Percentiles rank a stretch among this genome's conserved stretches.
These are phyloP conservation scores for Metarhizium robertsii DNA, from an alignment of 2,329 filamentous ascomycete species.

Conservation along the genomic window DNA sequence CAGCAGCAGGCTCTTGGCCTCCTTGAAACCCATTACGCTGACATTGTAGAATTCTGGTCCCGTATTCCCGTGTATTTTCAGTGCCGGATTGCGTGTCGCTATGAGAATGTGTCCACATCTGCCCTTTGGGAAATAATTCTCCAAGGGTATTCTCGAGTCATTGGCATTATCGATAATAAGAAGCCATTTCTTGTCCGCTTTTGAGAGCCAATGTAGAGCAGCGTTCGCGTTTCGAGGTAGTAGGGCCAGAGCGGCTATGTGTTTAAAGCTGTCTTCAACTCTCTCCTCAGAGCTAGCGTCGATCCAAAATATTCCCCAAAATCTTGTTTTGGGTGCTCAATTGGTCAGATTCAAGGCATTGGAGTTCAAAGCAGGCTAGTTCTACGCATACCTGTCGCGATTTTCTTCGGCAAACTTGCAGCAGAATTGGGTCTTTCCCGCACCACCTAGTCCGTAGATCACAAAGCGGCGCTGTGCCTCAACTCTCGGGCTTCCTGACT, in stretches of 20 bases:
- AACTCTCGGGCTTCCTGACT: neutral
- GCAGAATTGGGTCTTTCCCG: constrained; percentile 27
- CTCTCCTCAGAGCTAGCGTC: constrained; percentile 18
- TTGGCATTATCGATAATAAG: constrained; percentile 30
- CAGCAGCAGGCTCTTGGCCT: constrained; percentile 6
- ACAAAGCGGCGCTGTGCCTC: neutral
- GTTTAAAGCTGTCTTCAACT: constrained; percentile 16
- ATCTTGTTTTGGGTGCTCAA: neutral
- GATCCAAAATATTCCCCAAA: constrained; percentile 27
- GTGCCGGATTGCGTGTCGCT: constrained; percentile 6
- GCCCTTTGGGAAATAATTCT: constrained; percentile 4
- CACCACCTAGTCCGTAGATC: constrained; percentile 23
- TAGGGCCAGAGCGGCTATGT: constrained; percentile 44
- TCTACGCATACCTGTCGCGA: neutral
- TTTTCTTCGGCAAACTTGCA: neutral
- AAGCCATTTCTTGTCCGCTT: constrained; percentile 21
- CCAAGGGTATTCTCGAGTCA: constrained; percentile 11
- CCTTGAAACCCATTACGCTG: neutral
- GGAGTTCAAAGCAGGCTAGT: neutral
- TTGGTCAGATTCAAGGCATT: neutral
- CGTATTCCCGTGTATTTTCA: constrained; percentile 3
- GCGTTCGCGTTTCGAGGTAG: constrained; percentile 13
- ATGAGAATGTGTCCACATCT: constrained; percentile 7
- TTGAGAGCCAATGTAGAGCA: neutral
- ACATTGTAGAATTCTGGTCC: constrained; percentile 4